Conservation (phyloP, 148 eudicot species). For the Salicornia ramosissima region DNA sequence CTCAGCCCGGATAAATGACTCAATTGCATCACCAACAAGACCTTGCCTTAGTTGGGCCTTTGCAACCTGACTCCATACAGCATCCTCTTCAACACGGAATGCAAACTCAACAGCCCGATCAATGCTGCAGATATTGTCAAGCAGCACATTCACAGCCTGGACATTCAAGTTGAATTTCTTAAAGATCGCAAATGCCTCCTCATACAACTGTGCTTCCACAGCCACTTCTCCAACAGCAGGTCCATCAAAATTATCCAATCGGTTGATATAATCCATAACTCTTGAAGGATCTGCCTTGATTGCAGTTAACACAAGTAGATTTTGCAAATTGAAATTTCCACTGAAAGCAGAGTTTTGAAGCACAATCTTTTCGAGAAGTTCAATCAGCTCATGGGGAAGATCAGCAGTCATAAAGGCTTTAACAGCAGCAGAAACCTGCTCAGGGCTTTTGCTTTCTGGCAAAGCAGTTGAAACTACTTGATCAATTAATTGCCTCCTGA, state of each 20-base stretch:
- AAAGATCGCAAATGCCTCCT: slow-evolving; percentile 93
- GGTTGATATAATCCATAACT: slow-evolving; percentile 91
- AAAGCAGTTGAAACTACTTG: slow-evolving; percentile 98
- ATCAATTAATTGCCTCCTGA: slow-evolving; percentile 88
- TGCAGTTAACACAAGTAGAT: slow-evolving; percentile 94
- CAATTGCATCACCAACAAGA: slow-evolving; percentile 88
- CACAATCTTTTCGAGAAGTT: slow-evolving; percentile 94
- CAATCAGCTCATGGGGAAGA: slow-evolving; percentile 95
- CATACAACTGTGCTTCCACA: slow-evolving; percentile 85
- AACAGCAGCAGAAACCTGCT: slow-evolving; percentile 99
- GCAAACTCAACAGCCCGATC: slow-evolving; percentile 97
- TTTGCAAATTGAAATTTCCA: slow-evolving; percentile 93
- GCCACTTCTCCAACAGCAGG: slow-evolving; percentile 98
- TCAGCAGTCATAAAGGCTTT: slow-evolving; percentile 99
- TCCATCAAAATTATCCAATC: slow-evolving; percentile 97
- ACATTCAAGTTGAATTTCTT: slow-evolving; percentile 95
- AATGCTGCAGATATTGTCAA: slow-evolving; percentile 70
- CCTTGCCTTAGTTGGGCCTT: slow-evolving; percentile 90
- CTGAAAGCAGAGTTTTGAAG: slow-evolving; percentile 98
- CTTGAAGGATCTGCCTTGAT: slow-evolving; percentile 93
- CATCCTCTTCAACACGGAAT: slow-evolving; percentile 96
- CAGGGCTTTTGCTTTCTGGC: slow-evolving; percentile 99
- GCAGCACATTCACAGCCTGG: slow-evolving; percentile 81
- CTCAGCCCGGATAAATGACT: slow-evolving; percentile 94
- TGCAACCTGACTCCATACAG: slow-evolving; percentile 98